phyloP scores from a whole-genome alignment of 2,329 filamentous ascomycete genomes.

The Diaporthe destruens region DNA sequence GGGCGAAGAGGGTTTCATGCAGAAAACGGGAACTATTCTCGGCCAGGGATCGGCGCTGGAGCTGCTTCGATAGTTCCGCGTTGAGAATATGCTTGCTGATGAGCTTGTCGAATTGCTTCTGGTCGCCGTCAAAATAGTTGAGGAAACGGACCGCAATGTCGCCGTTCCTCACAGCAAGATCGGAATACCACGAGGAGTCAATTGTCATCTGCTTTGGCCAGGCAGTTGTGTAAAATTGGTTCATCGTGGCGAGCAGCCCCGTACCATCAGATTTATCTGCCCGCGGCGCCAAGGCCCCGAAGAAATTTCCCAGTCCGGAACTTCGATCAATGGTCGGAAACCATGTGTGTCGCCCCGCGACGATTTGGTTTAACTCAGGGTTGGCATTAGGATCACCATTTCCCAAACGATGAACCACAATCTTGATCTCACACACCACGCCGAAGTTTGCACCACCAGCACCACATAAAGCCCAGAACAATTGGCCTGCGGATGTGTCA shows the following conservation, averaged over 20 bases:
- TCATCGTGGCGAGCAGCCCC: slow-evolving; percentile 26
- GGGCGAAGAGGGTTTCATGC: slow-evolving; percentile 35
- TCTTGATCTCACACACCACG: slow-evolving; percentile 51
- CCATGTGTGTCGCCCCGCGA: slow-evolving; percentile 48
- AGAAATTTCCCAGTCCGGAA: not conserved
- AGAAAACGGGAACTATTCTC: slow-evolving; percentile 39
- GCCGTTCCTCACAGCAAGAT: slow-evolving; percentile 21
- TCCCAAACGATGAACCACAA: slow-evolving; percentile 44
- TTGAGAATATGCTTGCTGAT: not conserved
- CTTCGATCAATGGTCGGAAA: not conserved
- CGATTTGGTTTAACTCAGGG: slow-evolving; percentile 29
- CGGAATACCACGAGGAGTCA: slow-evolving; percentile 39
- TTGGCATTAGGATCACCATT: not conserved
- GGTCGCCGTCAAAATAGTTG: slow-evolving; percentile 26
- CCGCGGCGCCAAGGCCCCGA: not conserved
- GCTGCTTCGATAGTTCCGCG: slow-evolving; percentile 21
- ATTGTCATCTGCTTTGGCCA: slow-evolving; percentile 38
- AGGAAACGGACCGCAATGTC: slow-evolving; percentile 34
- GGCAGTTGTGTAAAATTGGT: slow-evolving; percentile 30
- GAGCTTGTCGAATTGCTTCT: not conserved
- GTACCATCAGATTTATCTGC: not conserved
- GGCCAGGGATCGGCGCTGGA: slow-evolving; percentile 25
- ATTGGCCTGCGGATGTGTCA: not conserved
- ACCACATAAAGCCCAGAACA: slow-evolving; percentile 57
- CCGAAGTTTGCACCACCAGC: slow-evolving; percentile 58